phyloP scores from a whole-genome alignment of 305 asterid genomes.

The Solanum hybrid region DNA sequence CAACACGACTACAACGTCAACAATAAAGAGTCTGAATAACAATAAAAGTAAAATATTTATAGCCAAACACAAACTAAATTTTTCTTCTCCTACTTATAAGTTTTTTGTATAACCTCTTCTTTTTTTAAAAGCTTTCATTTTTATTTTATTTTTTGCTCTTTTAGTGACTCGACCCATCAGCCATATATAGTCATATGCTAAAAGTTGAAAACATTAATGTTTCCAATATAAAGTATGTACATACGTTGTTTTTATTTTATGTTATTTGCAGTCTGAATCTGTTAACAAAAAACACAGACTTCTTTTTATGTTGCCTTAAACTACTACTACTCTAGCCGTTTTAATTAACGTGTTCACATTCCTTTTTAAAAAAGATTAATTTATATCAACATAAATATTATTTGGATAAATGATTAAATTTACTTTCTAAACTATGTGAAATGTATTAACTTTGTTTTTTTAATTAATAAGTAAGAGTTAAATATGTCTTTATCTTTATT shows the following conservation, averaged over 20 bases:
- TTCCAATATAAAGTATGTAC: neutral
- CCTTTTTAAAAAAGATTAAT: neutral
- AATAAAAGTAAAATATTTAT: too few species aligned
- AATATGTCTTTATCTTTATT: too few species aligned
- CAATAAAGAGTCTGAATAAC: neutral
- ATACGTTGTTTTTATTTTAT: neutral
- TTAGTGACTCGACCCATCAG: neutral
- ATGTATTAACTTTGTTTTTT: too few species aligned
- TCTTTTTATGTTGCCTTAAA: neutral
- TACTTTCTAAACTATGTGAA: neutral
- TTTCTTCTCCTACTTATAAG: neutral
- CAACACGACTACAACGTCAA: neutral
- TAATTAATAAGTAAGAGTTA: neutral
- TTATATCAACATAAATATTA: neutral
- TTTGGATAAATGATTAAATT: neutral
- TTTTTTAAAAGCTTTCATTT: too few species aligned
- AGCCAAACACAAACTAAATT: too few species aligned
- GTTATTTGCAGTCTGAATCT: neutral
- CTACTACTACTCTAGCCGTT: neutral
- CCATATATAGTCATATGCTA: neutral
- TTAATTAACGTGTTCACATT: neutral
- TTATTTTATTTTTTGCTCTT: too few species aligned
- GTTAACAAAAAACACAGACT: neutral
- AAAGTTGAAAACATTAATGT: neutral
- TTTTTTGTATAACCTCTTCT: too few species aligned